These are phyloP conservation scores for Cladorrhinum sp. DNA, from an alignment of 2,329 filamentous ascomycete species.

Conservation along the genomic window DNA sequence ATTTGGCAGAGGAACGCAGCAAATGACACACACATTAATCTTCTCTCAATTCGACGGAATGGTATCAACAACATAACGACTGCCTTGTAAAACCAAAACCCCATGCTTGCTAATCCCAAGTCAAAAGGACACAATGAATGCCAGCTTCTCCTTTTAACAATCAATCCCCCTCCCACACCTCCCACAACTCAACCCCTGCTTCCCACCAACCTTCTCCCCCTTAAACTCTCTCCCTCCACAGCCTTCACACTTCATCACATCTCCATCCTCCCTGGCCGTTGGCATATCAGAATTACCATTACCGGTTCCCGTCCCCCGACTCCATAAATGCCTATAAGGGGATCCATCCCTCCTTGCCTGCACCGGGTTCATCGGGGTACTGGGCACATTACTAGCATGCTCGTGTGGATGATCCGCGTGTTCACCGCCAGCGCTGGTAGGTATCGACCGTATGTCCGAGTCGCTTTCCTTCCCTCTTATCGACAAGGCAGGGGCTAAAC, in stretches of 20 bases:
- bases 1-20: not conserved
- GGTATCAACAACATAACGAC: no score
- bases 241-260: conserved; percentile 52
- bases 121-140: no score
- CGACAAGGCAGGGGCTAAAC: not conserved
- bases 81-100: no score
- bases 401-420: not conserved
- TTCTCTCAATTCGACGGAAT: no score
- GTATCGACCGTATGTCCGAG: conserved; percentile 12
- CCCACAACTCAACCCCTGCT: conserved; percentile 59
- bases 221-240: conserved; percentile 64
- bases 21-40: no score
- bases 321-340: conserved; percentile 17
- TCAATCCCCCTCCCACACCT: conserved; percentile 43
- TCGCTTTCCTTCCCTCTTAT: not conserved
- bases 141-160: no score
- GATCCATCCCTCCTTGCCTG: conserved; percentile 12
- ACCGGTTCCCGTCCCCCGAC: conserved; percentile 35
- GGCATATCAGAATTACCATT: conserved; percentile 46
- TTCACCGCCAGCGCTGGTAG: conserved; percentile 6
- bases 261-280: conserved; percentile 30
- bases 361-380: conserved; percentile 5
- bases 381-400: not conserved
- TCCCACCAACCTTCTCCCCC: conserved; percentile 52
- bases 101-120: no score